phyloP scores from a whole-genome alignment of 2,329 filamentous ascomycete species.

The Talaromyces piceae region DNA sequence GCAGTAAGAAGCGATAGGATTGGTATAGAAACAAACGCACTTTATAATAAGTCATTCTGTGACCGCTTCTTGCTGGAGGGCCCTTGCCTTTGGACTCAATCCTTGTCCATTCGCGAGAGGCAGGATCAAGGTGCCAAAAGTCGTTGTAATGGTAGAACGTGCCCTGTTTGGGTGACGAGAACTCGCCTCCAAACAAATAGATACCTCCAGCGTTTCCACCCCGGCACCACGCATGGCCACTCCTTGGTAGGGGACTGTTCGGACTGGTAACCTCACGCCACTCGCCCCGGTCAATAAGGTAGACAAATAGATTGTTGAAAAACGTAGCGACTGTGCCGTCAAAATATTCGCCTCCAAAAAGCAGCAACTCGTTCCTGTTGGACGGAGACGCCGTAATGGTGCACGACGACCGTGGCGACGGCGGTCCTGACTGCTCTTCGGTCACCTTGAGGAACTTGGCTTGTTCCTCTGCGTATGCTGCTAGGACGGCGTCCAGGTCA shows the following conservation, averaged over 20 bases:
- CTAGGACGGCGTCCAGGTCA: conserved; percentile 86
- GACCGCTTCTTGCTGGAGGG: conserved; percentile 80
- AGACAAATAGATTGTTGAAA: conserved; percentile 60
- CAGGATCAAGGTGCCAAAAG: conserved; percentile 88
- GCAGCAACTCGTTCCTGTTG: conserved; percentile 77
- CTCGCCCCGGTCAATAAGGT: conserved; percentile 74
- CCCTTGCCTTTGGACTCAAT: conserved; percentile 67
- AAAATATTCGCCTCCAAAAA: conserved; percentile 94
- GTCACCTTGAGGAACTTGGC: conserved; percentile 92
- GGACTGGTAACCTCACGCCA: conserved; percentile 88
- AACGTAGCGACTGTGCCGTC: conserved; percentile 77
- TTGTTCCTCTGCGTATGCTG: conserved; percentile 87
- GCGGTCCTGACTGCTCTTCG: conserved; percentile 65
- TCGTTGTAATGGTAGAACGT: conserved; percentile 99
- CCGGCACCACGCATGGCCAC: conserved; percentile 90
- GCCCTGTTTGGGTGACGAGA: conserved; percentile 91
- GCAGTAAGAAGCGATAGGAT: no score
- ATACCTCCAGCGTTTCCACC: conserved; percentile 77
- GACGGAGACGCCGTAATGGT: conserved; percentile 78
- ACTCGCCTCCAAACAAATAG: conserved; percentile 80
- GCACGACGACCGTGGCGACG: conserved; percentile 69
- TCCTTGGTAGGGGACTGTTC: conserved; percentile 83
- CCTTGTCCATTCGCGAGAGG: conserved; percentile 79
- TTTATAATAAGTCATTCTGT: conserved; percentile 95
- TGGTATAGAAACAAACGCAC: conserved; percentile 17